Percentiles rank a stretch among this genome's conserved stretches.
Evolutionary conservation across 805 yeast species (phyloP).

Genomic region (Sungouiozyma intestinalis): DNA sequence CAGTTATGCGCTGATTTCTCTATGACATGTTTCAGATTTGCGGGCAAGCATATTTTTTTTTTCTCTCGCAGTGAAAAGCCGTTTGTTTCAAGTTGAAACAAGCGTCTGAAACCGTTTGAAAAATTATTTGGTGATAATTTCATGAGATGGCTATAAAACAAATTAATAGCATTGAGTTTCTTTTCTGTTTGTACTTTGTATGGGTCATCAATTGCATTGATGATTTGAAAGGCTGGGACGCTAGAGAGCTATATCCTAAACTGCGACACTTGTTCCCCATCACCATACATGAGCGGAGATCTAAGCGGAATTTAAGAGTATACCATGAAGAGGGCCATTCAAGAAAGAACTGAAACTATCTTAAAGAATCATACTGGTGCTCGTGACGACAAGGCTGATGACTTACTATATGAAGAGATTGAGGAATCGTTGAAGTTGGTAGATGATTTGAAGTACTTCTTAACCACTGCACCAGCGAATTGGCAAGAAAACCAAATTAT

Average conservation of each 20-base stretch:
- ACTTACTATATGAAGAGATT: conserved; percentile 5
- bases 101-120: neutral
- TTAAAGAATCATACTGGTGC: conserved; percentile 5
- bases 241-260: neutral
- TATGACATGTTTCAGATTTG: neutral
- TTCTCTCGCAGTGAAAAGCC: neutral
- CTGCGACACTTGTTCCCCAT: neutral
- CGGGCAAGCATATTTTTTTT: too few species aligned
- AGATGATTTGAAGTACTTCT: conserved; percentile 73
- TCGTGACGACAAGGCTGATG: neutral
- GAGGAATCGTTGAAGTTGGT: conserved; percentile 48
- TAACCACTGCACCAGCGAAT: conserved; percentile 89
- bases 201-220: neutral
- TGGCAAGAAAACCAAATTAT: conserved; percentile 89
- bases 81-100: conserved; percentile 3
- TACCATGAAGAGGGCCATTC: conserved; percentile 8
- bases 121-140: neutral
- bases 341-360: conserved; percentile 14
- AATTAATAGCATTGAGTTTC: neutral
- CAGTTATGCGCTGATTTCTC: too few species aligned
- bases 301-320: neutral
- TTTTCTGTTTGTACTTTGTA: neutral
- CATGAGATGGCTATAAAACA: neutral
- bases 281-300: neutral
- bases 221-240: neutral